Evolutionary conservation across 495 filamentous ascomycete species (phyloP).

Genomic region (Lineolata rhizophorae): DNA sequence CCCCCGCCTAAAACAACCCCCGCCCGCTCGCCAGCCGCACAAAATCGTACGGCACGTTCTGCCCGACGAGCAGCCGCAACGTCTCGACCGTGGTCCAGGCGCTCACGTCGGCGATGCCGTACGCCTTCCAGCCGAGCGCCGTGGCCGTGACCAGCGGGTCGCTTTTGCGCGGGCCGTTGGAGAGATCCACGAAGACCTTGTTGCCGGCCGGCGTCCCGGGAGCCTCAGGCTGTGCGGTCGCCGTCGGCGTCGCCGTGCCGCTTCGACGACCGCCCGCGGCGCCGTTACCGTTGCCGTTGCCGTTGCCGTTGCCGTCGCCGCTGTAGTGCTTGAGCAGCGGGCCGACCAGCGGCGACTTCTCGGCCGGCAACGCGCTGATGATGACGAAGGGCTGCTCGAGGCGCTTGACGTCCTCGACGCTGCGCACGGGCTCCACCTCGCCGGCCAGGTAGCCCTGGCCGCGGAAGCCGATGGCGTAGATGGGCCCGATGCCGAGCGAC

Average conservation of each 20-base stretch:
- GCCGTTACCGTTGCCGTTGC: too few species aligned
- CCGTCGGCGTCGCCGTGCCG: conserved; percentile 18
- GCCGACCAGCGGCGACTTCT: conserved; percentile 59
- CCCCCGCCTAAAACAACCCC: conserved; percentile 33
- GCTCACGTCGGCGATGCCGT: conserved; percentile 55
- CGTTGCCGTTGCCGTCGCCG: too few species aligned
- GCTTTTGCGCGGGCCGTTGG: conserved; percentile 40
- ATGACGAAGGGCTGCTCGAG: conserved; percentile 61
- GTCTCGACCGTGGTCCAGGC: conserved; percentile 70
- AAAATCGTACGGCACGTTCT: conserved; percentile 76
- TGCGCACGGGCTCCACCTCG: conserved; percentile 56
- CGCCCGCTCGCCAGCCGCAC: conserved; percentile 48
- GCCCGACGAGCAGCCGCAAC: conserved; percentile 50
- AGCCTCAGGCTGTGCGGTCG: conserved; percentile 19
- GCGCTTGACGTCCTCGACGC: conserved; percentile 52
- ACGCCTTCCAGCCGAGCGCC: conserved; percentile 52
- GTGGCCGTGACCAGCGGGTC: conserved; percentile 49
- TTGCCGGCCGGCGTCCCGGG: conserved; percentile 25
- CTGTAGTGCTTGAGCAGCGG: conserved; percentile 52
- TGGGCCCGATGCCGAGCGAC: conserved; percentile 49
- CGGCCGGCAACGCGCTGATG: conserved; percentile 52
- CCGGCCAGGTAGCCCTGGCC: conserved; percentile 37
- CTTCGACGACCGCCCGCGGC: conserved; percentile 6
- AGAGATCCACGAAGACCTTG: conserved; percentile 68
- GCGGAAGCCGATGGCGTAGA: conserved; percentile 70